phyloP scores from a whole-genome alignment of 192 early-diverging fungal species.

The Entomortierella parvispora region DNA sequence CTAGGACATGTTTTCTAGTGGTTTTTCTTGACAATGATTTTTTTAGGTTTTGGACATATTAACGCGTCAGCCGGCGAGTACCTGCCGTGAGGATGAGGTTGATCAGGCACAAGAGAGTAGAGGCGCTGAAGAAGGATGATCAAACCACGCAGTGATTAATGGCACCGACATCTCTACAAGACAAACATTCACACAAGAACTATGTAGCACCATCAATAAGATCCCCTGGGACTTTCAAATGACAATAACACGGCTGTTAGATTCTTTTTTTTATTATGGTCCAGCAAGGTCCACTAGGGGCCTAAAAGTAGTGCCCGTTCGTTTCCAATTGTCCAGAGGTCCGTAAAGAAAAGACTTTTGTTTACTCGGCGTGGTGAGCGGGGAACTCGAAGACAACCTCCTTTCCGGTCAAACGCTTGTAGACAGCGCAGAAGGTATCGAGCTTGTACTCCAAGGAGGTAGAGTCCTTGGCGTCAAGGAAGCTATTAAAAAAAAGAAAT shows the following conservation, averaged over 20 bases:
- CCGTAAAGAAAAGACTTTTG: neutral
- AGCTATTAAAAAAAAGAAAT: conserved; percentile 55
- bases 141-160: too few species aligned
- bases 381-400: conserved; percentile 99
- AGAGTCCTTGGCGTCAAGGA: conserved; percentile 98
- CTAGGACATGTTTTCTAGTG: too few species aligned
- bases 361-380: conserved; percentile 62
- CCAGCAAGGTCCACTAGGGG: neutral
- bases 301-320: neutral
- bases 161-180: too few species aligned
- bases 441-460: conserved; percentile 99
- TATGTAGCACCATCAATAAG: neutral
- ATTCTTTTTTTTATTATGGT: conserved; percentile 24
- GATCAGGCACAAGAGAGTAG: too few species aligned
- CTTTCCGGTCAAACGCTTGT: conserved; percentile 98
- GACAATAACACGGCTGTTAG: conserved; percentile 19
- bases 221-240: too few species aligned
- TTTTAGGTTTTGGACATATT: too few species aligned
- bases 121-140: too few species aligned
- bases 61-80: too few species aligned
- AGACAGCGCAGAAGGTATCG: conserved; percentile 97
- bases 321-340: neutral
- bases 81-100: too few species aligned
- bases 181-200: too few species aligned
- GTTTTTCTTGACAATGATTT: too few species aligned